These are phyloP conservation scores for Xylaria sp. DNA, from an alignment of 2,329 filamentous ascomycete species.

Conservation along the genomic window DNA sequence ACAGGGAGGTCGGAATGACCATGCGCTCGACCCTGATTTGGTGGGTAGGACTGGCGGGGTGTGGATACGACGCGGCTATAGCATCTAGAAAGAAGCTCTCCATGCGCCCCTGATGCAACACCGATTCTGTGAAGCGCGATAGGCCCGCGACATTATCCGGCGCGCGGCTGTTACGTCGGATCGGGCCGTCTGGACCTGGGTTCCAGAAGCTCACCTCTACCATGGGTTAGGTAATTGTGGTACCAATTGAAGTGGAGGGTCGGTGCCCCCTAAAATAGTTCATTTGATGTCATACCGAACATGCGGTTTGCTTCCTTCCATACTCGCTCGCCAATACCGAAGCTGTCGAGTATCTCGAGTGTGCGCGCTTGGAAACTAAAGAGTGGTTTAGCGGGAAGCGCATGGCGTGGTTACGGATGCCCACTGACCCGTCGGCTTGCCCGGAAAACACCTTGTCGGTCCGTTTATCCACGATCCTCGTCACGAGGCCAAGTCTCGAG, in stretches of 20 bases:
- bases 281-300: constrained; percentile 59
- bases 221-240: constrained; percentile 6
- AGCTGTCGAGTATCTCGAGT: constrained; percentile 78
- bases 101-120: constrained; percentile 71
- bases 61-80: constrained; percentile 53
- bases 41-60: constrained; percentile 32
- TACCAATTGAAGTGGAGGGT: constrained; percentile 12
- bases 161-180: constrained; percentile 56
- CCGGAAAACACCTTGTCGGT: constrained; percentile 54
- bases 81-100: constrained; percentile 68
- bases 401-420: neutral
- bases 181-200: constrained; percentile 66
- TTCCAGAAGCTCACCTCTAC: constrained; percentile 63
- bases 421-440: constrained; percentile 57
- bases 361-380: constrained; percentile 69
- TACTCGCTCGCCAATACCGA: constrained; percentile 72
- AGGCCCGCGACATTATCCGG: constrained; percentile 65
- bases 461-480: constrained; percentile 60
- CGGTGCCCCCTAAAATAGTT: constrained; percentile 2
- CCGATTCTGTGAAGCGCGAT: constrained; percentile 67
- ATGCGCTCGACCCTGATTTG: constrained; percentile 64
- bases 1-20: constrained; percentile 63
- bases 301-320: constrained; percentile 76
- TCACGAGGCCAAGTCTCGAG: constrained; percentile 54
- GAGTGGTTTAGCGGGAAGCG: neutral